Evolutionary conservation across 2,329 filamentous ascomycete species (phyloP), one percentile per base, ranked within the genome.

Genomic region (Hypoxylon sp.): DNA sequence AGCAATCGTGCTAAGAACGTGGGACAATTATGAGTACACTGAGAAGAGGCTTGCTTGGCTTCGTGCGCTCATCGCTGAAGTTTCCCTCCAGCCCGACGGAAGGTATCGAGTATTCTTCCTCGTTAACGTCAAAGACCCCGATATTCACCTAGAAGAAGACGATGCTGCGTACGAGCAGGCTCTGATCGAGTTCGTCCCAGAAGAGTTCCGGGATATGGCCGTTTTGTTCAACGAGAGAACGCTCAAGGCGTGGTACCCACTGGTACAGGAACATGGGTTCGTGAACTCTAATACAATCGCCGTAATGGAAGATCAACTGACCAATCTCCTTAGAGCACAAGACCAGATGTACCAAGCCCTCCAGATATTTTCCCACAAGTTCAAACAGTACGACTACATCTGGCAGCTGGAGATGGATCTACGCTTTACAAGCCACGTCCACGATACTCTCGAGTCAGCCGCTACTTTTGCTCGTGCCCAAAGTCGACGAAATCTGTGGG

Each of bases 331-430:
- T 21, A 63, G 60, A 37, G 67, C 70, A 10, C 65, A 73, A 46
- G 69, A 73, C 35, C 69, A 72, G 53, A 73, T 73, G 71, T 70
- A 73, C 42, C 71, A 72, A 47, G 68, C 67, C 10, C 65, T 73
- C 2, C 70, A 73, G 74, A 83, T 89, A 62, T 90, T 91, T 70
- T 86, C 88, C n/a, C 81, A 85, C 71, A 80, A 85, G 67, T 87
- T 89, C 72, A 86, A 87, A 0, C 84, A 90, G 72, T 91, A 89
- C 73, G 83, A 88, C 19, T 44, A 51, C 74, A 87, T 87, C 69
- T 91, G 88, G 88, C 89, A 91, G 77, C 88, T 88, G 82, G 88
- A 91, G 77, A 87, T 91, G 84, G 88, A 91, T 72, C 85, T 88
- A 77, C 84, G 88, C 32, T 85, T 86, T 73, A 82, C 88, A 1